A percentile compares a stretch with the other conserved stretches of the same genome.
Evolutionary conservation across 2,329 filamentous ascomycete species (phyloP).

Genomic region (Trichoderma breve): DNA sequence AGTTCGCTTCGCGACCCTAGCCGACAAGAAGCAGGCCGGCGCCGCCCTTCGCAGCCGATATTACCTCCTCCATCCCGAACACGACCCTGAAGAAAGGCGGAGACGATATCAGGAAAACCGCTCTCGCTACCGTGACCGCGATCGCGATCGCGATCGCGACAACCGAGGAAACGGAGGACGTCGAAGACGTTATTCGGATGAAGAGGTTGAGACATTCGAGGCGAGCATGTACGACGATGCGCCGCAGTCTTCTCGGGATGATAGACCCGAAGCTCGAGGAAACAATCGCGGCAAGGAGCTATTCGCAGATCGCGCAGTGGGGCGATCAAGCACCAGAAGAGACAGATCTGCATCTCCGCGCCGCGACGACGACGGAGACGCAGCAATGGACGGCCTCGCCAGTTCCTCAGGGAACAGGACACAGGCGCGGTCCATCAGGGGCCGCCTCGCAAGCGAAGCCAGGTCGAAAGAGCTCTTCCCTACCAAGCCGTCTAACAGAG

Average conservation of each 20-base stretch:
- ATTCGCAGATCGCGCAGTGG: constrained; percentile 47
- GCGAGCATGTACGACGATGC: constrained; percentile 82
- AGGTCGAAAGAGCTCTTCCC: constrained; percentile 42
- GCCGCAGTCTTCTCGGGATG: constrained; percentile 33
- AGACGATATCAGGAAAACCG: constrained; percentile 55
- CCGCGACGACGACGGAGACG: constrained; percentile 44
- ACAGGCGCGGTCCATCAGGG: constrained; percentile 35
- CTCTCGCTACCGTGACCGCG: constrained; percentile 59
- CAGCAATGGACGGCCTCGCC: constrained; percentile 35
- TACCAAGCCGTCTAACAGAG: constrained; percentile 29
- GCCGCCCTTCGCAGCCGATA: constrained; percentile 82
- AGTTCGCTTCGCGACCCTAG: constrained; percentile 69
- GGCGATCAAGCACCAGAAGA: constrained; percentile 30
- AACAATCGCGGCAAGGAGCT: constrained; percentile 59
- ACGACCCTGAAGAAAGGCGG: constrained; percentile 74
- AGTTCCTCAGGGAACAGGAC: constrained; percentile 35
- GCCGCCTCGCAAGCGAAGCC: constrained; percentile 33
- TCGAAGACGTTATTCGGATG: constrained; percentile 42
- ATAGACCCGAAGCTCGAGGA: constrained; percentile 31
- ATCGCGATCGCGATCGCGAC: constrained; percentile 18
- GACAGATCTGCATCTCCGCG: constrained; percentile 53
- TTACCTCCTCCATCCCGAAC: constrained; percentile 87
- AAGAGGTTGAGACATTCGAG: constrained; percentile 60
- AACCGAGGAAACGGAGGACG: constrained; percentile 32
- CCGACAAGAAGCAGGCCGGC: constrained; percentile 76